phyloP scores from a whole-genome alignment of 192 early-diverging fungal species.

The Backusella mclennaniae region DNA sequence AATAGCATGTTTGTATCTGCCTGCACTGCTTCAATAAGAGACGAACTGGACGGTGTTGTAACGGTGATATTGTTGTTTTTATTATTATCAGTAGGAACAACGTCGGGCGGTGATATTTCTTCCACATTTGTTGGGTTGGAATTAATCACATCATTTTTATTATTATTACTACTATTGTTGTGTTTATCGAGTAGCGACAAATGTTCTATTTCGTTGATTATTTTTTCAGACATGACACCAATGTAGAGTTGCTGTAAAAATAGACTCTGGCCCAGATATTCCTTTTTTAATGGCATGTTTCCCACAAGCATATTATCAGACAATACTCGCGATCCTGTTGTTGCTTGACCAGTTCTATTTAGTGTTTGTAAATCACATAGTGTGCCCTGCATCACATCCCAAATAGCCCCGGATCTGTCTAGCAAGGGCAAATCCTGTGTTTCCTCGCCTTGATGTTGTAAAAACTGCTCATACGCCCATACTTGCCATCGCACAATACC shows the following conservation, averaged over 20 bases:
- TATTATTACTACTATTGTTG: not conserved
- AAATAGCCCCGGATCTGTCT: constrained; percentile 11
- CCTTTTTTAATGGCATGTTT: constrained; percentile 30
- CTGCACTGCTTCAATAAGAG: not conserved
- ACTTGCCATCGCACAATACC: constrained; percentile 35
- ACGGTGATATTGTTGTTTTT: not conserved
- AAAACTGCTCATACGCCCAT: constrained; percentile 28
- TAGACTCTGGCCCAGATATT: constrained; percentile 18
- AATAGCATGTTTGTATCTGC: constrained; percentile 18
- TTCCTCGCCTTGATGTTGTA: not conserved
- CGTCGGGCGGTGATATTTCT: not conserved
- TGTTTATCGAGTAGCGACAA: not conserved
- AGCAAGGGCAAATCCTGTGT: not conserved
- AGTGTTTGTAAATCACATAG: constrained; percentile 30
- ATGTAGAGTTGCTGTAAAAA: constrained; percentile 24
- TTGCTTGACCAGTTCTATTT: constrained; percentile 8
- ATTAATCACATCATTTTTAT: not conserved
- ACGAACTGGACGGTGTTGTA: not conserved
- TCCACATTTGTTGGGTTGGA: not conserved
- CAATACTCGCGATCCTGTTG: constrained; percentile 14
- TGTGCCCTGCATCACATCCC: constrained; percentile 34
- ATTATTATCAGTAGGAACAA: not conserved
- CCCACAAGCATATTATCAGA: constrained; percentile 34
- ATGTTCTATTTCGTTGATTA: constrained; percentile 12
- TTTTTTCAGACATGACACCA: constrained; percentile 23